These are phyloP conservation scores for Posidonia australis DNA, from an alignment of 106 monocot genomes.

Conservation along the genomic window DNA sequence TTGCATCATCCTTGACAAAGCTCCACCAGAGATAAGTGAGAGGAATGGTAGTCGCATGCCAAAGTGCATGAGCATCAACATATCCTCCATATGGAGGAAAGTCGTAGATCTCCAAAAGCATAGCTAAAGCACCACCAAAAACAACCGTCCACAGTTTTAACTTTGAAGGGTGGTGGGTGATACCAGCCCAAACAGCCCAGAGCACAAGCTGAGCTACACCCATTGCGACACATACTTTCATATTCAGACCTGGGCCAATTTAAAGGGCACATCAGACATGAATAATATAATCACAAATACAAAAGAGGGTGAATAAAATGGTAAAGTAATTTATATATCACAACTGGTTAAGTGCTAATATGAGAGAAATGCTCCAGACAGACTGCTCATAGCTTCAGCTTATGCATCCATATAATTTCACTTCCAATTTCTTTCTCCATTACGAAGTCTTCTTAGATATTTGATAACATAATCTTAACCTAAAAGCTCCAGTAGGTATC, in stretches of 20 bases:
- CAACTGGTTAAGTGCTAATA: too few relatives aligned
- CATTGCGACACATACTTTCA: slow-evolving; percentile 79
- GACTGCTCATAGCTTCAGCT: too few relatives aligned
- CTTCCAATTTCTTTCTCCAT: too few relatives aligned
- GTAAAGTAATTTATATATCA: too few relatives aligned
- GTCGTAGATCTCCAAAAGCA: slow-evolving; percentile 77
- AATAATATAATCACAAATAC: too few relatives aligned
- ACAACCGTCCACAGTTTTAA: slow-evolving; percentile 63
- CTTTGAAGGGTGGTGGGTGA: slow-evolving; percentile 51
- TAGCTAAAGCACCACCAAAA: slow-evolving; percentile 41
- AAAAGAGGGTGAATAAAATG: too few relatives aligned
- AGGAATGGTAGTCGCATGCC: slow-evolving; percentile 74
- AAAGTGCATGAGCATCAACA: slow-evolving; percentile 69
- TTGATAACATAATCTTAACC: too few relatives aligned
- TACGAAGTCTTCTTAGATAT: too few relatives aligned
- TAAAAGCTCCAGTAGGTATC: too few relatives aligned
- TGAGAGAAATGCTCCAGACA: too few relatives aligned
- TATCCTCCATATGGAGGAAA: slow-evolving; percentile 73
- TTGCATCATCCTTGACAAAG: slow-evolving; percentile 62
- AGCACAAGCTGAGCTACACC: slow-evolving; percentile 46
- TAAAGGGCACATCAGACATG: too few relatives aligned
- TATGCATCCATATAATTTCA: too few relatives aligned
- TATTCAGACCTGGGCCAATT: slow-evolving; percentile 97
- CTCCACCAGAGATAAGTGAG: slow-evolving; percentile 91
- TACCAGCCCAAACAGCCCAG: slow-evolving; percentile 84